Evolutionary conservation across 345 rosid genomes (phyloP), one percentile per base, ranked within the genome.

Genomic region (Moricandia moricandioides): DNA sequence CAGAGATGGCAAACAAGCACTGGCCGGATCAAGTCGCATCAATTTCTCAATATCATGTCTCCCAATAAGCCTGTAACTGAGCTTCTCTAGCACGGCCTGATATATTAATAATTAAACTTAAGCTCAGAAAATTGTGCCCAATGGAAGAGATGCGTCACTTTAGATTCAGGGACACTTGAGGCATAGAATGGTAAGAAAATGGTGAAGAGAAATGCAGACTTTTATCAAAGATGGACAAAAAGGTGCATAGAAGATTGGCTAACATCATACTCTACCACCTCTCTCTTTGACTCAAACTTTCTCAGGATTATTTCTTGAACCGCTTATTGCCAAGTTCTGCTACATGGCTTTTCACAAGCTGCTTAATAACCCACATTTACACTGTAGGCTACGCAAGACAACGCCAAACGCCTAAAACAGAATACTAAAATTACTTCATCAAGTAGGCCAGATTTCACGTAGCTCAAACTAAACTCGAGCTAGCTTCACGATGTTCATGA

Each of bases 51-150:
- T 84, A 76, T 96, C 99, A 80, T 96, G 92, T 84, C 99, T 86
- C 77, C 97, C 99, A 70, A 96, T 92, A 74, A 96, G 87, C 98
- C 87, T 92, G 83, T 92, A 92, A 82, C 98, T 96, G 77, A 86
- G 97, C 85, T 92, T 96, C 85, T 96, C 98, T 69, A 96, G 91
- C 83, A 96, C 98, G 67, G 99, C 98, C 99, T 96, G 90, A 74
- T 78, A 81, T 72, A 78, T 70, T 18, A 49, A 65, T 63, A 81
- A 62, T 67, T 74, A 81, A 69, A 68, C 67, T 40, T 13, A 58
- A 31, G 62, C 67, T 76, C 45, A 57, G 57, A 72, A 67, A 74
- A 59, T 35, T 67, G 63, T 51, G 43, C 47, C 55, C 51, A 13
- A 16, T n/a, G 13, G 59, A 71, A 58, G 51, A 77, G 59, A 49